A percentile compares a stretch with the other conserved stretches of the same genome.
These are phyloP conservation scores for Lentinula detonsa DNA, from an alignment of 768 basidiomycete species.

Conservation along the genomic window DNA sequence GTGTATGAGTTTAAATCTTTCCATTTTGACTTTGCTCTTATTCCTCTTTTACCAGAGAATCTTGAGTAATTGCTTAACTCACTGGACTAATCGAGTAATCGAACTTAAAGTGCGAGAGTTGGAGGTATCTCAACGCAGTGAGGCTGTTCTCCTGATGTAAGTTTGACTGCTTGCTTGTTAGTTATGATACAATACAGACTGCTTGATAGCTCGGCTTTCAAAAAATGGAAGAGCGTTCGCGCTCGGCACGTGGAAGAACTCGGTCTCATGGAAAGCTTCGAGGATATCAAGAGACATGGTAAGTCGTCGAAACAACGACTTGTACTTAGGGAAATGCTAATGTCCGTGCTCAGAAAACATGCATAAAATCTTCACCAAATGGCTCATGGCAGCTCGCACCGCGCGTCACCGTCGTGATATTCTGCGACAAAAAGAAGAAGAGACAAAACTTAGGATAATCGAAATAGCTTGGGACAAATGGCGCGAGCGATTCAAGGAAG, in stretches of 20 bases:
- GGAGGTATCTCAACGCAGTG: slow-evolving; percentile 46
- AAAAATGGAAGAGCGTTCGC: slow-evolving; percentile 62
- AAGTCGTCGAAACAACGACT: slow-evolving; percentile 6
- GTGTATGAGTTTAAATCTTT: slow-evolving; percentile 23
- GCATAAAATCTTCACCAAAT: slow-evolving; percentile 63
- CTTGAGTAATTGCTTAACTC: slow-evolving; percentile 36
- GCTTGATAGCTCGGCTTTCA: slow-evolving; percentile 44
- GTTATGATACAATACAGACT: neutral
- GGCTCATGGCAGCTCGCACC: slow-evolving; percentile 57
- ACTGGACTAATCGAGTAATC: slow-evolving; percentile 72
- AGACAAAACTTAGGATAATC: slow-evolving; percentile 47
- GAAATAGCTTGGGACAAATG: slow-evolving; percentile 72
- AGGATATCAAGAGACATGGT: slow-evolving; percentile 79
- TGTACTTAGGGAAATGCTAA: neutral
- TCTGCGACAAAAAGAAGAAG: slow-evolving; percentile 56
- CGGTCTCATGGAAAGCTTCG: slow-evolving; percentile 80
- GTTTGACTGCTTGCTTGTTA: slow-evolving; percentile 9
- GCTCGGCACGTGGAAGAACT: slow-evolving; percentile 63
- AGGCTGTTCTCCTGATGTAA: slow-evolving; percentile 26
- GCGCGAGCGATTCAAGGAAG: slow-evolving; percentile 66
- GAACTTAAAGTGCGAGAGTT: slow-evolving; percentile 68
- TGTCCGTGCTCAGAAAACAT: slow-evolving; percentile 45
- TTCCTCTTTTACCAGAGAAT: slow-evolving; percentile 37
- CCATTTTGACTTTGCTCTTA: neutral
- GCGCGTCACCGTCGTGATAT: slow-evolving; percentile 54